Evolutionary conservation across 2,329 filamentous ascomycete genomes (phyloP).

Genomic region (Pseudogymnoascus sp.): DNA sequence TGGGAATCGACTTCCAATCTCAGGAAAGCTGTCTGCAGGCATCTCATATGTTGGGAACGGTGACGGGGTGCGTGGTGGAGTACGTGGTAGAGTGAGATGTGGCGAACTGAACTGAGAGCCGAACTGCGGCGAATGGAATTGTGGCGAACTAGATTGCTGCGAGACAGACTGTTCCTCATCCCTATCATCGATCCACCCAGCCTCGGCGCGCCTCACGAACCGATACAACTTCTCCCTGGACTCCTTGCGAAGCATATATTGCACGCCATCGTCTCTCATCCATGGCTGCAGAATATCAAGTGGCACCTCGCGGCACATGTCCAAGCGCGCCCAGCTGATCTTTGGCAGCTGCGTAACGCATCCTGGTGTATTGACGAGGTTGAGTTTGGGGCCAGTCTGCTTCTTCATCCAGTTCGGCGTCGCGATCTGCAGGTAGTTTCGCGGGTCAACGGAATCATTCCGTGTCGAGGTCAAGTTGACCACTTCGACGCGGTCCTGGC

Average conservation of each 20-base stretch:
- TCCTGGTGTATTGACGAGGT: not conserved
- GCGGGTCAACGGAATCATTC: not conserved
- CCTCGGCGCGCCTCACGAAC: not conserved
- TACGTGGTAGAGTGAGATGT: not conserved
- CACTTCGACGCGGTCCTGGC: constrained; percentile 1
- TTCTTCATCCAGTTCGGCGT: constrained; percentile 8
- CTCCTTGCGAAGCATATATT: constrained; percentile 1
- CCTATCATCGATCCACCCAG: not conserved
- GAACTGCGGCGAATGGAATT: not conserved
- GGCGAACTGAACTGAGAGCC: not conserved
- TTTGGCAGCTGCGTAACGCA: not conserved
- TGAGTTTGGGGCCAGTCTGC: not conserved
- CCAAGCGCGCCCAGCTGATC: not conserved
- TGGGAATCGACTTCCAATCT: not conserved
- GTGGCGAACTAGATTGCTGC: not conserved
- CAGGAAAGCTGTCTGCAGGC: constrained; percentile 1
- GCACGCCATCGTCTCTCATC: constrained; percentile 1
- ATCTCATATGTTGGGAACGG: not conserved
- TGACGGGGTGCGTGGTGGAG: not conserved
- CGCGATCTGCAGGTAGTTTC: constrained; percentile 4
- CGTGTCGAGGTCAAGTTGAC: not conserved
- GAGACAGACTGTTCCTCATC: not conserved
- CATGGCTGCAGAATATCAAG: not conserved
- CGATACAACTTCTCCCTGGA: constrained; percentile 1
- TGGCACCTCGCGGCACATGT: not conserved